Evolutionary conservation across 768 basidiomycete genomes (phyloP).

Genomic region (Jaapia argillacea): DNA sequence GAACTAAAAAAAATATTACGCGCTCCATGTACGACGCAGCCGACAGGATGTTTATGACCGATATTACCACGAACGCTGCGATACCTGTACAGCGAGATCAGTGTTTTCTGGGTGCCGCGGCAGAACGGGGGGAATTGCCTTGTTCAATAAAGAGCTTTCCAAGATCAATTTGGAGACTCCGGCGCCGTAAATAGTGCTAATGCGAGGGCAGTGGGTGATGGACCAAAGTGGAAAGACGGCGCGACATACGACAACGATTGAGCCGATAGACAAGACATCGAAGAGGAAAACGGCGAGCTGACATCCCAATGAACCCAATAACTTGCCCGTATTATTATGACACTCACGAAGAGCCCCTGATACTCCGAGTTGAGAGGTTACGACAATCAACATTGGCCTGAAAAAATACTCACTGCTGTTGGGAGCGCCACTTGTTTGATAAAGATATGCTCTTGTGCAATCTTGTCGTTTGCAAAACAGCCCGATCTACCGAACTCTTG

Average conservation of each 20-base stretch:
- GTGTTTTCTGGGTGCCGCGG: background rate
- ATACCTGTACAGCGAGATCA: conserved; percentile 4
- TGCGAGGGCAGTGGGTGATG: background rate
- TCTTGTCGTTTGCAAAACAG: background rate
- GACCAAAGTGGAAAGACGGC: background rate
- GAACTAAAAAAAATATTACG: too few relatives aligned
- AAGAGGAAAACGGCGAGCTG: conserved; percentile 5
- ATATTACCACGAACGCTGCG: conserved; percentile 8
- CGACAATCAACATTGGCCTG: too few relatives aligned
- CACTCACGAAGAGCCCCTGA: background rate
- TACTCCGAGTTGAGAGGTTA: too few relatives aligned
- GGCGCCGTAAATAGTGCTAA: conserved; percentile 8
- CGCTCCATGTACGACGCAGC: conserved; percentile 9
- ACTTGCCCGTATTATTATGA: conserved; percentile 5
- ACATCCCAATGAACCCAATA: conserved; percentile 1
- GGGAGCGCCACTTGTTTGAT: background rate
- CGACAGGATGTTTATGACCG: conserved; percentile 8
- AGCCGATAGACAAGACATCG: conserved; percentile 5
- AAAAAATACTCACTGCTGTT: background rate
- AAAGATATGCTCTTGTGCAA: background rate
- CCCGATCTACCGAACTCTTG: background rate
- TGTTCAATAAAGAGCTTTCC: conserved; percentile 9
- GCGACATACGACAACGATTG: conserved; percentile 6
- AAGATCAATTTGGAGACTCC: conserved; percentile 4
- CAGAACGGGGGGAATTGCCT: conserved; percentile 2